A percentile compares a stretch with the other conserved stretches of the same genome.
Evolutionary conservation across 192 early-diverging fungal species (phyloP).

Genomic region (Entomortierella lignicola): DNA sequence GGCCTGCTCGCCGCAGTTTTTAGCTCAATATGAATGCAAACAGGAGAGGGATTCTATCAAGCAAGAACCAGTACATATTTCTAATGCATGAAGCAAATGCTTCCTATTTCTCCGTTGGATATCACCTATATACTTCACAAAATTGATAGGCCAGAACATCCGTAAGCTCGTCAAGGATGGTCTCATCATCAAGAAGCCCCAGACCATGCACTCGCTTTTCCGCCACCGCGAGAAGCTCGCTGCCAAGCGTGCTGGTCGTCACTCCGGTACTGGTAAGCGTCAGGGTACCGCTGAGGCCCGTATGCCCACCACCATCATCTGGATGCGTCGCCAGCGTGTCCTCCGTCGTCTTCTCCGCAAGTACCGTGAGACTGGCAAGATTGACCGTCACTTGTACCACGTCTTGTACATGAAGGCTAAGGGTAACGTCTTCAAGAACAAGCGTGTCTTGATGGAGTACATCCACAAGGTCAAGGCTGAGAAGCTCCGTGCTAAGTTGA

Average conservation of each 20-base stretch:
- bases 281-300: constrained; percentile 97
- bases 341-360: constrained; percentile 94
- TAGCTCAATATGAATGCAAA: neutral
- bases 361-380: constrained; percentile 98
- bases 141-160: constrained; percentile 85
- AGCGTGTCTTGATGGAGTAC: constrained; percentile 99
- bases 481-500: constrained; percentile 90
- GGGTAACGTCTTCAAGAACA: constrained; percentile 99
- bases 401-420: constrained; percentile 97
- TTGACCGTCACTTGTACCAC: constrained; percentile 98
- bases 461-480: constrained; percentile 99
- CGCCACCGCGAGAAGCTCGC: constrained; percentile 90
- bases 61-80: neutral
- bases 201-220: constrained; percentile 89
- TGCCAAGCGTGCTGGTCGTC: constrained; percentile 97
- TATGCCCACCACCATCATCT: constrained; percentile 94
- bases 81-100: neutral
- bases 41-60: no score
- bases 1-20: constrained; percentile 20
- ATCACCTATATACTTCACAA: no score
- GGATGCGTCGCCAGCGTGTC: constrained; percentile 99
- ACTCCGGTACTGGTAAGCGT: constrained; percentile 93
- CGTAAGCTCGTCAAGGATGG: constrained; percentile 98
- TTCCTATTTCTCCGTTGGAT: neutral
- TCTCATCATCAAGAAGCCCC: constrained; percentile 95